Base-by-base conservation (phyloP, 2,329 filamentous ascomycete genomes). In the Beauveria scarabaeidicola region DNA sequence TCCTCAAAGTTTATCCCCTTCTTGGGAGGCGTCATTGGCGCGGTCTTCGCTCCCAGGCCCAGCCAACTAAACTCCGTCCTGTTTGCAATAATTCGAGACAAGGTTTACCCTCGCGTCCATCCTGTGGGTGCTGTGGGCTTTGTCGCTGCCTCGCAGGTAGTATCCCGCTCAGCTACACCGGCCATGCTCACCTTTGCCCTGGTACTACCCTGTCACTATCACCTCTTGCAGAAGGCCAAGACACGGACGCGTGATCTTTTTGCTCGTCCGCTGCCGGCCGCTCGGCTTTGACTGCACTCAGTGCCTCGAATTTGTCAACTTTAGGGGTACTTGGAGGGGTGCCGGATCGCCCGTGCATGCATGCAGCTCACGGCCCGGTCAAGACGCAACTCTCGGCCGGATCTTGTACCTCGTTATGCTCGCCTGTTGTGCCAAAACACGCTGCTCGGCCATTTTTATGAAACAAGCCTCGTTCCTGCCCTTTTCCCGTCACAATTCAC, bases 301-400 rank as follows among this genome's bases (percentile, higher is more conserved):
- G 11, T 36, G 19, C 47, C 27, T 19, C 27, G 41, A 21, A 50
- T 29, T 43, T n/a, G 8, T 36, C 46, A 41, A 43, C n/a, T 38
- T 8, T 36, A 36, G 32, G 32, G 32, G 32, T 36, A 36, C 32
- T 36, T 13, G 32, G 29, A 36, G 23, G 43, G 43, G 36, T 36
- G 53, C 53, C 55, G 47, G 55, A 58, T 58, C 55, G 46, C n/a
- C 55, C 36, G 32, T 58, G 36, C 46, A 41, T 48, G 53, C 44
- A 40, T 51, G 55, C 47, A 43, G 36, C 46, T 29, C 13, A 44
- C 36, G 21, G 44, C 44, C 54, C 54, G 44, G 55, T 23, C 46
- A 40, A 50, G 46, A 32, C 54, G 54, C 53, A 48, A n/a, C 46
- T 36, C 11, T 58, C 36, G 55, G 54, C 55, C 55, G 55, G 55